Conservation (phyloP, 2,329 filamentous ascomycete species). For the Arachnopeziza araneosa region DNA sequence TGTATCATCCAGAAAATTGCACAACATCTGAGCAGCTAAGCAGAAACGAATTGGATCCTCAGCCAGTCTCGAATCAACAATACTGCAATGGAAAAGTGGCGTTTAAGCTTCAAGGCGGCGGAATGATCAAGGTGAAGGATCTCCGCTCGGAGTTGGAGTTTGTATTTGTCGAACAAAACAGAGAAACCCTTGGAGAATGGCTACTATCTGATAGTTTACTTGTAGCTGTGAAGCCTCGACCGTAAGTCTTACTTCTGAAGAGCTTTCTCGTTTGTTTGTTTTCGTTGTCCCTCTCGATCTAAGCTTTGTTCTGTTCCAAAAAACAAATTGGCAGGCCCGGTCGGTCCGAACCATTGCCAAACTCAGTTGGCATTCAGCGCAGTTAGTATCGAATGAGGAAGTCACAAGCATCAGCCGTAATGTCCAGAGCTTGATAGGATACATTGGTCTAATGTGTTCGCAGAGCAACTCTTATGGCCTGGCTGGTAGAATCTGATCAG, state of each 20-base stretch:
- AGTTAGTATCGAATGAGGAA: neutral
- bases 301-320: neutral
- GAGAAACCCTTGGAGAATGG: constrained; percentile 10
- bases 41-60: neutral
- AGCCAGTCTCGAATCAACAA: neutral
- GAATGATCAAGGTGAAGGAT: constrained; percentile 11
- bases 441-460: neutral
- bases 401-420: neutral
- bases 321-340: neutral
- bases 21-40: neutral
- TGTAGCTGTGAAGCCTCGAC: constrained; percentile 4
- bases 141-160: constrained; percentile 5
- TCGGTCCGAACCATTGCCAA: neutral
- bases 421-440: neutral
- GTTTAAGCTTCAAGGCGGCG: neutral
- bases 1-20: neutral
- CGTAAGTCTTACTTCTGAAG: constrained; percentile 3
- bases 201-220: constrained; percentile 17
- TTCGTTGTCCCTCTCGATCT: neutral
- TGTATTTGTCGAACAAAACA: constrained; percentile 7
- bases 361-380: neutral
- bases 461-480: constrained; percentile 10
- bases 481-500: constrained; percentile 1
- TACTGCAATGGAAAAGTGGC: constrained; percentile 23
- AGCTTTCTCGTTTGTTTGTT: neutral